A percentile compares a stretch with the other conserved stretches of the same genome.
These are phyloP conservation scores for Leccinum disarticulatum DNA, from an alignment of 768 basidiomycete genomes.

Conservation along the genomic window DNA sequence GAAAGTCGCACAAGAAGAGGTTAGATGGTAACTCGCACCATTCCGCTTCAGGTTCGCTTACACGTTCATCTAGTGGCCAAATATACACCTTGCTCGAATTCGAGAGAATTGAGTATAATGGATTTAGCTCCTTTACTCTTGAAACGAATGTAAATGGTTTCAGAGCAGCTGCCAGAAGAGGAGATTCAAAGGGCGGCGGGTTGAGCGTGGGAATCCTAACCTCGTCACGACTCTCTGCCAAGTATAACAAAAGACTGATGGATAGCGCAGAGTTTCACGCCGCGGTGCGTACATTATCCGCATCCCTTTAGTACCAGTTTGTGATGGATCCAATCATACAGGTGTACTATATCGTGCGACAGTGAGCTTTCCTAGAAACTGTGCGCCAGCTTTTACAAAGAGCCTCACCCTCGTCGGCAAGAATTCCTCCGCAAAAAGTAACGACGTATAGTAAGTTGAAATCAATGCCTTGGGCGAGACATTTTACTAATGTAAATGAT, in stretches of 20 bases:
- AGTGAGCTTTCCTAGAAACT: conserved; percentile 21
- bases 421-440: conserved; percentile 64
- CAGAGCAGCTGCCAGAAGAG: too few relatives aligned
- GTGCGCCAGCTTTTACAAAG: not conserved
- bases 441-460: conserved; percentile 66
- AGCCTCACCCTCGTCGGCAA: conserved; percentile 9
- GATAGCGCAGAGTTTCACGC: conserved; percentile 66
- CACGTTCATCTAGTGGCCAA: too few relatives aligned
- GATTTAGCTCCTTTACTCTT: too few relatives aligned
- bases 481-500: not conserved
- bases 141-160: too few relatives aligned
- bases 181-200: too few relatives aligned
- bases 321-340: conserved; percentile 26
- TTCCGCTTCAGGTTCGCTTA: too few relatives aligned
- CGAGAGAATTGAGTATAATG: too few relatives aligned
- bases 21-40: too few relatives aligned
- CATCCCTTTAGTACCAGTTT: not conserved
- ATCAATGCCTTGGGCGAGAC: conserved; percentile 4
- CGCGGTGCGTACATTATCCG: conserved; percentile 38
- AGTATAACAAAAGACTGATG: conserved; percentile 31
- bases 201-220: too few relatives aligned
- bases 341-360: conserved; percentile 73
- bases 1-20: too few relatives aligned
- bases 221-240: too few relatives aligned
- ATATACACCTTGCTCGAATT: too few relatives aligned